These are phyloP conservation scores for Gyrodon lividus DNA, from an alignment of 768 basidiomycete species.

Conservation along the genomic window DNA sequence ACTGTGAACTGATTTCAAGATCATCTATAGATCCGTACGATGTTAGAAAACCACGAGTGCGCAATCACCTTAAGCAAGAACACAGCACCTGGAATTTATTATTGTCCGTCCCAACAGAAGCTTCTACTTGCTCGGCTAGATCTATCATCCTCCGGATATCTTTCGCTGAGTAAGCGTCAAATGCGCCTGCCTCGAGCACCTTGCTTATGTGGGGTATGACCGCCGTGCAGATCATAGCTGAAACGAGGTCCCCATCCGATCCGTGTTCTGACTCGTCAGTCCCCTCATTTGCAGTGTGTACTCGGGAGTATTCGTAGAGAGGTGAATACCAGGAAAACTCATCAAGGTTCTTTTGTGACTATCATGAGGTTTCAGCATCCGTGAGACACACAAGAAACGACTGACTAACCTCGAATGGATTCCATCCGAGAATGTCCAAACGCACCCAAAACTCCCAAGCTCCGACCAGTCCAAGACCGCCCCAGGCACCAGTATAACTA, in stretches of 20 bases:
- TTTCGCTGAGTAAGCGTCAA: constrained; percentile 76
- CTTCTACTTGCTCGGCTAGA: constrained; percentile 78
- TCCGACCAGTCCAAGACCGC: constrained; percentile 80
- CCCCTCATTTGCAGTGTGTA: constrained; percentile 42
- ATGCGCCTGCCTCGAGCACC: constrained; percentile 72
- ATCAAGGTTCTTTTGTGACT: constrained; percentile 62
- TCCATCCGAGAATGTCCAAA: constrained; percentile 84
- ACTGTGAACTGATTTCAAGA: constrained; percentile 52
- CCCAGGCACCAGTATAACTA: constrained; percentile 86
- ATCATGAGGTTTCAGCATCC: constrained; percentile 5
- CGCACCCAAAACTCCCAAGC: constrained; percentile 97
- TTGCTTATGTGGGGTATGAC: constrained; percentile 74
- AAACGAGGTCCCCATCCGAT: constrained; percentile 83
- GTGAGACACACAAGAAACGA: neutral
- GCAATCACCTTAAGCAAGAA: neutral
- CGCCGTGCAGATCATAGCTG: constrained; percentile 83
- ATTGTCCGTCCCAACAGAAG: constrained; percentile 62
- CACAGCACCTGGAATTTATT: constrained; percentile 59
- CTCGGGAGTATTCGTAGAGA: constrained; percentile 69
- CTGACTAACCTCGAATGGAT: constrained; percentile 69
- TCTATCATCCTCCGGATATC: constrained; percentile 66
- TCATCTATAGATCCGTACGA: constrained; percentile 38
- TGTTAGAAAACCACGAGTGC: constrained; percentile 9
- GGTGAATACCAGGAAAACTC: constrained; percentile 82
- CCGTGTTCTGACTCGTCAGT: constrained; percentile 62